Percentiles rank a stretch among this genome's conserved stretches.
Evolutionary conservation across 202 grass and related monocot species (phyloP).

Genomic region (Schoenoplectus triqueter): DNA sequence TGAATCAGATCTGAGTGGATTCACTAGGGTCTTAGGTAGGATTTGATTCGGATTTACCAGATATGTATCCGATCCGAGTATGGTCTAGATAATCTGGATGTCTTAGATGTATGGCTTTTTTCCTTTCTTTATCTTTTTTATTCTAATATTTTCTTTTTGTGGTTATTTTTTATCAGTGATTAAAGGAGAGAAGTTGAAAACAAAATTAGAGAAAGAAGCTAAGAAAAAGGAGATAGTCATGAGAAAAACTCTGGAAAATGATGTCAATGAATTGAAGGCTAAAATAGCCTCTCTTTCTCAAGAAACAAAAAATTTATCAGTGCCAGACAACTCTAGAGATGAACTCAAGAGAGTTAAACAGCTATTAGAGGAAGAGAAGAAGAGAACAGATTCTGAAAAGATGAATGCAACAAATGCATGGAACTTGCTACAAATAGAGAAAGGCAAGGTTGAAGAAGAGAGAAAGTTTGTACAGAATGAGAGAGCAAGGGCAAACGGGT

Average conservation of each 20-base stretch:
- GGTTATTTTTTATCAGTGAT: conserved; percentile 46
- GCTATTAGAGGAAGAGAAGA: conserved; percentile 68
- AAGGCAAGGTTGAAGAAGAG: conserved; percentile 66
- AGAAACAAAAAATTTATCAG: conserved; percentile 44
- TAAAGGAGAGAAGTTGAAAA: conserved; percentile 58
- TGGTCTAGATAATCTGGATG: conserved; percentile 1
- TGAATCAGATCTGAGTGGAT: neutral
- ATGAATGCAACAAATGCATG: conserved; percentile 57
- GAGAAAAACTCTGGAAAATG: conserved; percentile 80
- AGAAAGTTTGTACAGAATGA: conserved; percentile 60
- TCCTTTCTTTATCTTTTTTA: neutral
- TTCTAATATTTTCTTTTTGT: conserved; percentile 4
- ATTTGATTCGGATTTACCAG: neutral
- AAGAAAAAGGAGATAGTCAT: conserved; percentile 60
- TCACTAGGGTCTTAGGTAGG: neutral
- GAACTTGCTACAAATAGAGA: conserved; percentile 61
- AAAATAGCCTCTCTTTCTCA: conserved; percentile 51
- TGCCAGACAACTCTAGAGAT: conserved; percentile 52
- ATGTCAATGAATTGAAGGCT: conserved; percentile 76
- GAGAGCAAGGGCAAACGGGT: conserved; percentile 60
- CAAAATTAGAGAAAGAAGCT: conserved; percentile 63
- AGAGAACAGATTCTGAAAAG: conserved; percentile 53
- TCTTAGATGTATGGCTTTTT: neutral
- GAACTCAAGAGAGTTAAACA: conserved; percentile 63
- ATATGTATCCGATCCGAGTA: neutral